Conservation (phyloP, 768 basidiomycete genomes). For the Rhodotorula kratochvilovae region DNA sequence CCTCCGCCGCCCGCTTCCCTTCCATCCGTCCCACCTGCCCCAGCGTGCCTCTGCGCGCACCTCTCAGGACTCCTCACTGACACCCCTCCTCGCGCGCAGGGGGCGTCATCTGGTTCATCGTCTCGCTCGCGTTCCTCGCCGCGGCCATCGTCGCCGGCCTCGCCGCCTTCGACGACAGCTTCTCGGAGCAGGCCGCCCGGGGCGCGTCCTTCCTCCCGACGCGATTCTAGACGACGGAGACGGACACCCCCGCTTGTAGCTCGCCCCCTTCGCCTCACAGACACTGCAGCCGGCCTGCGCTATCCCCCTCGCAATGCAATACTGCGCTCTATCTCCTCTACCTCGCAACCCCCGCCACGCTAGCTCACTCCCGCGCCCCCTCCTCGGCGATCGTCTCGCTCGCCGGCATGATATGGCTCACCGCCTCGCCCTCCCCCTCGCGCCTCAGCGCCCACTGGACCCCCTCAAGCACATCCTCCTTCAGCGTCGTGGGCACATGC, state of each 20-base stretch:
- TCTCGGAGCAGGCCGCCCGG: slow-evolving; percentile 16
- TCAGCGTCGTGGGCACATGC: slow-evolving; percentile 34
- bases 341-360: too few relatives aligned
- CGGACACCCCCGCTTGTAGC: background rate
- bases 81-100: slow-evolving; percentile 48
- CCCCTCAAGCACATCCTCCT: slow-evolving; percentile 36
- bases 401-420: background rate
- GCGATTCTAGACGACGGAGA: slow-evolving; percentile 4
- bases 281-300: background rate
- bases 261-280: too few relatives aligned
- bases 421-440: slow-evolving; percentile 15
- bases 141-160: slow-evolving; percentile 58
- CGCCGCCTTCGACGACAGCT: slow-evolving; percentile 36
- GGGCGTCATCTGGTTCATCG: slow-evolving; percentile 64
- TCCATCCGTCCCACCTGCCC: too few relatives aligned
- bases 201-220: slow-evolving; percentile 36
- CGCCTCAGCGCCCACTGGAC: slow-evolving; percentile 38
- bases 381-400: background rate
- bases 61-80: background rate
- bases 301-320: too few relatives aligned
- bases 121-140: slow-evolving; percentile 69
- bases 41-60: too few relatives aligned
- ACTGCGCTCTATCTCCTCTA: background rate
- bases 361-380: background rate
- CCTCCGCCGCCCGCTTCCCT: too few relatives aligned